Evolutionary conservation across 129 eudicot species (phyloP), one percentile per base, ranked within the genome.

Genomic region (Scalesia atractyloides): DNA sequence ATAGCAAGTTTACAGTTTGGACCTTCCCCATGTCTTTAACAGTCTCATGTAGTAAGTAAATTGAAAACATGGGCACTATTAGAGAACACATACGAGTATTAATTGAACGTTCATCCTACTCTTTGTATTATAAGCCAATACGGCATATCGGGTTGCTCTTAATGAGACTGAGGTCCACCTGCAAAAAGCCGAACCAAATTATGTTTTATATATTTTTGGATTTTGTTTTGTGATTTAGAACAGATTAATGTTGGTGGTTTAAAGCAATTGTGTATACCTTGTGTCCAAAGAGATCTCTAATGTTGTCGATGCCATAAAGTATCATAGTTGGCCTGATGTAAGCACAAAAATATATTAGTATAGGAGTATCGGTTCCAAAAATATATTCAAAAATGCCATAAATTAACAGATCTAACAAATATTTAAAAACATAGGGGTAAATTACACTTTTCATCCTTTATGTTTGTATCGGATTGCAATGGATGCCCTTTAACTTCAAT

Each of bases 281-380:
- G 87, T 86, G 97, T 20, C 99, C 99, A n/a, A 94, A 87, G 80
- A 94, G 97, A 84, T 94, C 97, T 76, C 99, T 77, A 74, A 94
- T 94, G 81, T 94, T 94, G 63, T 94, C 96, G 15, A 86, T 81
- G 70, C 97, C 97, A 56, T 90, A 90, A 10, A 94, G 87, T 39
- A 94, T 94, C 99, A 94, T 94, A 24, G 93, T 86, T 4, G 93
- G 97, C 83, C 96, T 88, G 86, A 41, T 64, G 10, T 56, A 62
- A 12, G 64, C 16, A 71, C 18, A 60, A 72, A 61, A 8, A 52
- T 18, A 44, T 16, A n/a, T 26, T 5, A 33, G 10, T 68, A 33
- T 50, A 37, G 26, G 49, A 46, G 34, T 26, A 15, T 58, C 5
- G 7, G 7, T 20, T 57, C 6, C 34, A 20, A 57, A 56, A 10